Evolutionary conservation across 1,284 basidiomycete genomes (phyloP).

Genomic region (Ceratobasidium sp.): DNA sequence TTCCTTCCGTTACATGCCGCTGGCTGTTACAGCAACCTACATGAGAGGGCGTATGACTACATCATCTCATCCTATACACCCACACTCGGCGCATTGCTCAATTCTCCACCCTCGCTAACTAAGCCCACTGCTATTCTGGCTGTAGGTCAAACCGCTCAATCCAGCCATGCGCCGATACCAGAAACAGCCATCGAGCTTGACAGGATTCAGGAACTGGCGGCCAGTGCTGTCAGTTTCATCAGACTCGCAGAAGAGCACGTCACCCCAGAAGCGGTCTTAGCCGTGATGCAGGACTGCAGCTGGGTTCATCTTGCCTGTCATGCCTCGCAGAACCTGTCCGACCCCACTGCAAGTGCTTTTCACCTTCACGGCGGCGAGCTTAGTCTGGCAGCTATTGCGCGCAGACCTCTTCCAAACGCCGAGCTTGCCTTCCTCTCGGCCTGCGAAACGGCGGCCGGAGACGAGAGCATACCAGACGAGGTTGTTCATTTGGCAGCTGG

Average conservation of each 20-base stretch:
- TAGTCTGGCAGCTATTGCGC: not conserved
- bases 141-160: not conserved
- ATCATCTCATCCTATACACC: constrained; percentile 14
- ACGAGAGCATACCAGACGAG: not conserved
- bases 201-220: not conserved
- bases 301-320: not conserved
- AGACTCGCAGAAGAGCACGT: not conserved
- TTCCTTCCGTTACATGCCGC: constrained; percentile 9
- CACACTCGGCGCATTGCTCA: not conserved
- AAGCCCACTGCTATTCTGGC: not conserved
- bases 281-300: not conserved
- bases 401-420: not conserved
- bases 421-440: not conserved
- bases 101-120: too few relatives aligned
- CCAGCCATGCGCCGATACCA: not conserved
- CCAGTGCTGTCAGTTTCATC: not conserved
- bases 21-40: not conserved
- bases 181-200: not conserved
- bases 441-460: not conserved
- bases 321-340: not conserved
- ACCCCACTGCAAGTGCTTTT: constrained; percentile 1
- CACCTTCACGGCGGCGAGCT: constrained; percentile 3
- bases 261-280: not conserved
- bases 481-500: not conserved
- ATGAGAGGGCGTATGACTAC: not conserved